A percentile compares a stretch with the other conserved stretches of the same genome.
Evolutionary conservation across 2,329 filamentous ascomycete species (phyloP).

Genomic region (Metarhizium brunneum): DNA sequence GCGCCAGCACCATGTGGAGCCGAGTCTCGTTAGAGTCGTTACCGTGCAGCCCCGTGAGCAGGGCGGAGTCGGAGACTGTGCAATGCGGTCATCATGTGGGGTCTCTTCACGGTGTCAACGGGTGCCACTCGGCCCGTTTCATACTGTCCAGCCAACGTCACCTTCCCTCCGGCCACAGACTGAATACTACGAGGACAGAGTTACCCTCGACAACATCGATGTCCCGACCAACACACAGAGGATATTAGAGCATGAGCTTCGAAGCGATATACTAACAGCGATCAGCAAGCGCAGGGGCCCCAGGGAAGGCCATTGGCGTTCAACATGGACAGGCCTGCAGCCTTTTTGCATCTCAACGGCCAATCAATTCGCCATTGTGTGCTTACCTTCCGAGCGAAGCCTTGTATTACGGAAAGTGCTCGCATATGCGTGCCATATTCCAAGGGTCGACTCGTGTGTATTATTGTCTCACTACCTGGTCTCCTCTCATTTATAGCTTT

Average conservation of each 20-base stretch:
- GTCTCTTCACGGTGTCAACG: not conserved
- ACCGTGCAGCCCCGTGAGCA: not conserved
- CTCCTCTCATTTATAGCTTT: not conserved
- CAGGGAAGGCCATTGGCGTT: no score
- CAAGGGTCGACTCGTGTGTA: no score
- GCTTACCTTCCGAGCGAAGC: no score
- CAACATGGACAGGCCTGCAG: no score
- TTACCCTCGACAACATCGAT: not conserved
- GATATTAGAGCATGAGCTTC: no score
- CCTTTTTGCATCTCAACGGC: no score
- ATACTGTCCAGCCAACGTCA: conserved; percentile 6
- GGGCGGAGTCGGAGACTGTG: conserved; percentile 3
- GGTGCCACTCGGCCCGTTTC: not conserved
- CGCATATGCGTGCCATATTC: no score
- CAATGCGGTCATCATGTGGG: conserved; percentile 4
- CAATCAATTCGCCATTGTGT: not conserved
- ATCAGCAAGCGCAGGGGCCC: no score
- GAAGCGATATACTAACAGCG: no score
- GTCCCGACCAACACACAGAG: not conserved
- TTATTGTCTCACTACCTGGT: no score
- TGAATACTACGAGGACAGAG: not conserved
- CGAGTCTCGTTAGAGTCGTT: not conserved
- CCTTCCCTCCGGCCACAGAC: not conserved
- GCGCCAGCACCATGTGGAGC: not conserved
- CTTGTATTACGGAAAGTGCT: no score